Evolutionary conservation across 768 basidiomycete species (phyloP), one percentile per base, ranked within the genome.

Genomic region (Tricholoma sp.): DNA sequence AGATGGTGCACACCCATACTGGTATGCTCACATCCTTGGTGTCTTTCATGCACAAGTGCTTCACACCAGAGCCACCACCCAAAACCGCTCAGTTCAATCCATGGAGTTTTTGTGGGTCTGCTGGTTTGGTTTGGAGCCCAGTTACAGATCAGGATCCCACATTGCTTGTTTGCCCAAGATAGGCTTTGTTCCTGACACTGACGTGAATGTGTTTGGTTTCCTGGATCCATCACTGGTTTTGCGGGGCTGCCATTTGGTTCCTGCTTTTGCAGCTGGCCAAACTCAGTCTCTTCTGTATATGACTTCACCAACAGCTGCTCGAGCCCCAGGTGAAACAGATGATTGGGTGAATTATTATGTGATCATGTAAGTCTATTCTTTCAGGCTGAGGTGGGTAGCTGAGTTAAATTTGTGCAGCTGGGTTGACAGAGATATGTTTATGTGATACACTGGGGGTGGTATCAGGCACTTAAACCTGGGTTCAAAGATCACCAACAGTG

Each of bases 131-230:
- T 34, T 34, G 0, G 69, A 71, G 24, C 64, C 63, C 1, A 57
- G 58, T 2, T 52, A 61, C 39, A 52, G 27, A 5, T 61, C 47
- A 29, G 65, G 69, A 5, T 52, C 57, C 32, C 41, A 52, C 1
- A 24, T 56, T 32, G 59, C 63, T 1, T 19, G 34, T 1, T 61
- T 72, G 2, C 69, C 70, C 8, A 67, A 63, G 29, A 47, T 72
- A 8, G 66, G 67, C 0, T 72, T 68, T 47, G 56, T 72, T 14
- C 63, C 67, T 0, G 59, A 66, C 14, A 49, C 34, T 21, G 67
- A 69, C 14, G 54, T 52, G 0, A 59, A 55, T 18, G 65, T 68
- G 0, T 74, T 73, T 54, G 67, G 71, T 0, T 74, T 74, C 46
- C 41, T 74, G 3, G 37, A 39, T 39, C 37, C 6, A n/a, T 39